Percentiles rank a stretch among this genome's conserved stretches.
Conservation (phyloP, 1,139 yeast genomes). For the Pichia sp. region DNA sequence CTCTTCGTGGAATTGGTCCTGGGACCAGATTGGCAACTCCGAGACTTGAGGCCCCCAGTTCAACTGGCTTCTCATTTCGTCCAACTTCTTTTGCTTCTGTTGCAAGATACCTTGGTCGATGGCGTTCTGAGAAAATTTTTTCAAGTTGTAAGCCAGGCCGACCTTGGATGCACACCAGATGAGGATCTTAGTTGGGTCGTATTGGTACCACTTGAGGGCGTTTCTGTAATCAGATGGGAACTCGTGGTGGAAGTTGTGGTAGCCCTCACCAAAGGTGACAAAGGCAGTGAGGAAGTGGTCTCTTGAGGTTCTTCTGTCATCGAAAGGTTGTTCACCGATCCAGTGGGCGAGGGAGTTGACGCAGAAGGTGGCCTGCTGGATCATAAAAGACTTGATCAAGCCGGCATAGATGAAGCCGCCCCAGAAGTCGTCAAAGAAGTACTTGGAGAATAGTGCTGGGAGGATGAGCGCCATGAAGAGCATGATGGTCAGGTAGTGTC, state of each 20-base stretch:
- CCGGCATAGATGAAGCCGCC: conserved; percentile 96
- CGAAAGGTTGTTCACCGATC: conserved; percentile 97
- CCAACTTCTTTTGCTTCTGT: conserved; percentile 94
- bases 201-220: conserved; percentile 97
- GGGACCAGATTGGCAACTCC: conserved; percentile 87
- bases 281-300: conserved; percentile 92
- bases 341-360: conserved; percentile 98
- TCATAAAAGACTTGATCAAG: conserved; percentile 70
- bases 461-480: conserved; percentile 60
- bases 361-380: conserved; percentile 98
- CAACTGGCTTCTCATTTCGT: conserved; percentile 68
- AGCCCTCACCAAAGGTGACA: conserved; percentile 97
- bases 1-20: conserved; percentile 69
- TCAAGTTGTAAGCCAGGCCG: conserved; percentile 87
- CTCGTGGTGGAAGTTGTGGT: conserved; percentile 99
- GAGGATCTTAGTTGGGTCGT: conserved; percentile 87
- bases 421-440: conserved; percentile 80
- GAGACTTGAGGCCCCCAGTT: conserved; percentile 92
- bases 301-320: conserved; percentile 95
- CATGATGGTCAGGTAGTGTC: conserved; percentile 76
- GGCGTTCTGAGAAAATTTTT: conserved; percentile 90
- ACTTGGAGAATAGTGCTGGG: conserved; percentile 75
- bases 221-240: conserved; percentile 98
- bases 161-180: conserved; percentile 69
- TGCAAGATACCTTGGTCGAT: conserved; percentile 94